A percentile compares a stretch with the other conserved stretches of the same genome.
Conservation (phyloP, 176 grass and related monocot genomes). For the Leersia perrieri region DNA sequence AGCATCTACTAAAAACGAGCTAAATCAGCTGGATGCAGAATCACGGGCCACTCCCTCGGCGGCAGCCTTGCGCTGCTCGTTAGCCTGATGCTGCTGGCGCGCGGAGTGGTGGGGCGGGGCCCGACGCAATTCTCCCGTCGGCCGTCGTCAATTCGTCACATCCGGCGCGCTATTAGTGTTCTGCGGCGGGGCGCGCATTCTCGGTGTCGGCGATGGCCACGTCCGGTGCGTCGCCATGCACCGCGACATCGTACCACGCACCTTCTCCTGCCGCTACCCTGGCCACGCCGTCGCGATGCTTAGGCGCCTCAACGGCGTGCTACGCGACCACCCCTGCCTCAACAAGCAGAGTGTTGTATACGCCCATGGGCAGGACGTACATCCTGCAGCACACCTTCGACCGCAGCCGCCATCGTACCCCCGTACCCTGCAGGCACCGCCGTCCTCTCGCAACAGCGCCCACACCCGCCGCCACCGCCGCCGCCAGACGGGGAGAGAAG, state of each 20-base stretch:
- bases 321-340: slow-evolving; percentile 79
- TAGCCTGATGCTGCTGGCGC: slow-evolving; percentile 78
- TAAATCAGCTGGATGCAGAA: no score
- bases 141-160: no score
- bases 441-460: no score
- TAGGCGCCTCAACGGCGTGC: slow-evolving; percentile 72
- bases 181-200: slow-evolving; percentile 71
- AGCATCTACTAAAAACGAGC: no score
- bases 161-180: slow-evolving; percentile 91
- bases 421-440: no score
- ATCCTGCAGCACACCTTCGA: slow-evolving; percentile 96
- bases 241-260: slow-evolving; percentile 92
- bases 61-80: slow-evolving; percentile 87
- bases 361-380: slow-evolving; percentile 80
- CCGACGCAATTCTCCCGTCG: slow-evolving; percentile 53
- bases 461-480: no score
- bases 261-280: slow-evolving; percentile 93
- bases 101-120: slow-evolving; percentile 44
- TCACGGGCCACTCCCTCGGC: slow-evolving; percentile 94
- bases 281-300: slow-evolving; percentile 69
- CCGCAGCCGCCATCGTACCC: no score
- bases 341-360: slow-evolving; percentile 77
- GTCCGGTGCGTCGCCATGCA: slow-evolving; percentile 82
- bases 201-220: slow-evolving; percentile 71
- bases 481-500: no score